Evolutionary conservation across 2,329 filamentous ascomycete genomes (phyloP).

Genomic region (Xylariomycetidae sp.): DNA sequence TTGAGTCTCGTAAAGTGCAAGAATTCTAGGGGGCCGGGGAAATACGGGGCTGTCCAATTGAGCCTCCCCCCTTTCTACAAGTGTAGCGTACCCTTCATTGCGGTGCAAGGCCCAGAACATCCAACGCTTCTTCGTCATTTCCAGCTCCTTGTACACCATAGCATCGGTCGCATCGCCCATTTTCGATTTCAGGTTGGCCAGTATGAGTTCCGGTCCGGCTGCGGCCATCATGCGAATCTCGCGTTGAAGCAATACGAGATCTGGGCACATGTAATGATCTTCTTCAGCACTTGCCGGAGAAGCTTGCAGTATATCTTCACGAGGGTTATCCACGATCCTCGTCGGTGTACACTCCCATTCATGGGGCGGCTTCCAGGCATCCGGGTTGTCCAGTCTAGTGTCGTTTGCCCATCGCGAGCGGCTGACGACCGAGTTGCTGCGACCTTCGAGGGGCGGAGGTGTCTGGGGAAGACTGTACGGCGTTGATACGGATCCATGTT

Average conservation of each 20-base stretch:
- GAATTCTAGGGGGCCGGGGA: conserved; percentile 29
- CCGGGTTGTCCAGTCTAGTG: conserved; percentile 30
- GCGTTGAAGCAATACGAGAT: conserved; percentile 39
- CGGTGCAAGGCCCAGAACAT: conserved; percentile 53
- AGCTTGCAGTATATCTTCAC: conserved; percentile 14
- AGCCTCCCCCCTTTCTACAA: conserved; percentile 9
- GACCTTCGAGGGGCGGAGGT: conserved; percentile 14
- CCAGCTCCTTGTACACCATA: conserved; percentile 44
- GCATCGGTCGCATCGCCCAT: conserved; percentile 41
- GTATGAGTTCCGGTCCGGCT: conserved; percentile 45
- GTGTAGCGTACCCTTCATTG: conserved; percentile 33
- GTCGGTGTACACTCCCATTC: conserved; percentile 35
- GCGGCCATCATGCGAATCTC: conserved; percentile 52
- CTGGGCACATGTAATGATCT: conserved; percentile 23
- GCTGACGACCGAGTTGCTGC: conserved; percentile 15
- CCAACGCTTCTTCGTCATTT: conserved; percentile 56
- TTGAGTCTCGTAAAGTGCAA: conserved; percentile 48
- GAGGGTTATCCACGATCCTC: conserved; percentile 14
- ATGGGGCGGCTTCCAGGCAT: conserved; percentile 41
- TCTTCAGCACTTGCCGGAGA: conserved; percentile 14
- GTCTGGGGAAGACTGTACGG: conserved; percentile 18
- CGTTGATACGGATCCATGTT: conserved; percentile 13
- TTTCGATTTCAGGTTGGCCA: conserved; percentile 50
- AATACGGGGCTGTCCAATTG: conserved; percentile 10
- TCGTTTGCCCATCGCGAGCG: conserved; percentile 16